Evolutionary conservation across 495 filamentous ascomycete species (phyloP).

Genomic region (Penicillium manginii): DNA sequence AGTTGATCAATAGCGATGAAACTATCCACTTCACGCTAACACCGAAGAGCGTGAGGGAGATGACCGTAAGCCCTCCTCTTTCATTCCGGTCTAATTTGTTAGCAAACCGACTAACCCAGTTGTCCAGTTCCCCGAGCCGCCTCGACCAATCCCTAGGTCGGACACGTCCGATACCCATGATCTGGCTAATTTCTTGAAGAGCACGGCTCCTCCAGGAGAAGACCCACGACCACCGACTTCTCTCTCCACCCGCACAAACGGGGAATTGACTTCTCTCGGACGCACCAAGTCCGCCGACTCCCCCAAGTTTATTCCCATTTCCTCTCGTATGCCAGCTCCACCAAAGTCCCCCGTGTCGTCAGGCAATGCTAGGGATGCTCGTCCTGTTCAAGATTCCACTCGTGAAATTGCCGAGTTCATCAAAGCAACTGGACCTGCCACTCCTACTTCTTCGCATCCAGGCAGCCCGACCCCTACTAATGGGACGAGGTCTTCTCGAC

Average conservation of each 20-base stretch:
- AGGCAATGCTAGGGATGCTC: constrained; percentile 68
- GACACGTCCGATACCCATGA: constrained; percentile 43
- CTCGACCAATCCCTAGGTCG: constrained; percentile 38
- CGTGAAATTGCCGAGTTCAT: constrained; percentile 86
- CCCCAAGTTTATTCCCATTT: constrained; percentile 35
- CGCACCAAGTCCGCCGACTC: constrained; percentile 27
- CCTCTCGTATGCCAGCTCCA: constrained; percentile 30
- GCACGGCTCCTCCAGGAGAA: constrained; percentile 35
- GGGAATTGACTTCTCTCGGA: constrained; percentile 19
- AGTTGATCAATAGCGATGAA: constrained; percentile 85
- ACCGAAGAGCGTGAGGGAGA: constrained; percentile 83
- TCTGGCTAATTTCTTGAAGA: constrained; percentile 43
- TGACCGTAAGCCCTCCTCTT: constrained; percentile 49
- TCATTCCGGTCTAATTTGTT: neutral
- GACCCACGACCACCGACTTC: constrained; percentile 28
- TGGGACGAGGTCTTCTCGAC: constrained; percentile 23
- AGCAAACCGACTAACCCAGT: neutral
- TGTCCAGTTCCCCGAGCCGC: constrained; percentile 42
- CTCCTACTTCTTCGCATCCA: constrained; percentile 3
- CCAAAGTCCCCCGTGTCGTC: constrained; percentile 29
- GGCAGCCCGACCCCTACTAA: constrained; percentile 21
- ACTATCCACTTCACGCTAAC: constrained; percentile 95
- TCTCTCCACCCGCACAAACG: constrained; percentile 29
- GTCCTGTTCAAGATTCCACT: constrained; percentile 63
- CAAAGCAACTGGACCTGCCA: constrained; percentile 72